Evolutionary conservation across 2,329 filamentous ascomycete species (phyloP).

Genomic region (Neodidymelliopsis sp.): DNA sequence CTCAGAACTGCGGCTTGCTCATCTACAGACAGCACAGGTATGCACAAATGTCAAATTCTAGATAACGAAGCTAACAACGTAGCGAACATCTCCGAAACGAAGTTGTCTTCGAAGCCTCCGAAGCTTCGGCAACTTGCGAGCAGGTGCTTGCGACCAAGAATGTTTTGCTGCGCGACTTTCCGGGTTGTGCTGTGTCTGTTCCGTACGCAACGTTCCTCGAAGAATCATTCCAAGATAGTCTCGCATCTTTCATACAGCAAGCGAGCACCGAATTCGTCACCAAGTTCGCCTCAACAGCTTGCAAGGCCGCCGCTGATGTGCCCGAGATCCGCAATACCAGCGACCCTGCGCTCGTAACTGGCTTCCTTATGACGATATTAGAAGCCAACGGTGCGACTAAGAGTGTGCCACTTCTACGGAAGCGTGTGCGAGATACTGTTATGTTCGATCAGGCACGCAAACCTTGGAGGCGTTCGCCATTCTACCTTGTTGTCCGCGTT

Average conservation of each 20-base stretch:
- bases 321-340: constrained; percentile 66
- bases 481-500: constrained; percentile 70
- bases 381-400: constrained; percentile 59
- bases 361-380: constrained; percentile 67
- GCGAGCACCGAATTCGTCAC: constrained; percentile 63
- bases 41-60: constrained; percentile 26
- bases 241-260: constrained; percentile 64
- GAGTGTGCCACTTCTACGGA: constrained; percentile 55
- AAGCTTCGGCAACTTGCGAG: constrained; percentile 63
- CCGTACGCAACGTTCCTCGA: constrained; percentile 51
- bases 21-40: constrained; percentile 48
- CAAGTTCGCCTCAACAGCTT: constrained; percentile 59
- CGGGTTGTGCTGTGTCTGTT: constrained; percentile 60
- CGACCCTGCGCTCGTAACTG: constrained; percentile 64
- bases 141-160: constrained; percentile 60
- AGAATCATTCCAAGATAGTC: constrained; percentile 54
- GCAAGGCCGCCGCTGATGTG: constrained; percentile 60
- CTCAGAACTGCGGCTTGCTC: constrained; percentile 60
- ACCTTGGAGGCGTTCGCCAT: constrained; percentile 69
- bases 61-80: too few species aligned
- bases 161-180: constrained; percentile 67
- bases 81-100: too few species aligned
- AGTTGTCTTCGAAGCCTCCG: constrained; percentile 67
- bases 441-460: constrained; percentile 55
- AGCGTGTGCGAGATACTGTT: constrained; percentile 70